A percentile compares a stretch with the other conserved stretches of the same genome.
phyloP scores from a whole-genome alignment of 1,284 basidiomycete species.

The Rhodotorula sp. region DNA sequence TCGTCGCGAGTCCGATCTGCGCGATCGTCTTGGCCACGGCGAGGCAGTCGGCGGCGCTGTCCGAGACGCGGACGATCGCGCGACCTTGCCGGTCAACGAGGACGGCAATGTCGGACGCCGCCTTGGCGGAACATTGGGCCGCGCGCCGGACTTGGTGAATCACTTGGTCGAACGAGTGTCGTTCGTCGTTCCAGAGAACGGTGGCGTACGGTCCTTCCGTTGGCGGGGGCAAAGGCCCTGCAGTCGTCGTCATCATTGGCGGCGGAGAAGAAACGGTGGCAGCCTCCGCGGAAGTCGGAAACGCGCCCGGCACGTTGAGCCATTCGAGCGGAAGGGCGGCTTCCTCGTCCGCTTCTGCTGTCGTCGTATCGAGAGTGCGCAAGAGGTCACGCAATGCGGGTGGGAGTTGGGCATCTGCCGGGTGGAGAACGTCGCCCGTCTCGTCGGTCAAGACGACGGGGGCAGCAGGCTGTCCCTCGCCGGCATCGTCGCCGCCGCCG shows the following conservation, averaged over 20 bases:
- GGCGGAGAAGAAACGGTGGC: slow-evolving; percentile 34
- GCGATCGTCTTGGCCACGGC: slow-evolving; percentile 76
- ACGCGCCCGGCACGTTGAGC: background rate
- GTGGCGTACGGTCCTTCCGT: slow-evolving; percentile 64
- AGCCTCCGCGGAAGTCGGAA: background rate
- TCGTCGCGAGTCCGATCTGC: slow-evolving; percentile 88
- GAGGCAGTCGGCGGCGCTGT: slow-evolving; percentile 66
- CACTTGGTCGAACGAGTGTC: slow-evolving; percentile 89
- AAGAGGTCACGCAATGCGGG: background rate
- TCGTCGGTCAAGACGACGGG: background rate
- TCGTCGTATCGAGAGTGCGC: background rate
- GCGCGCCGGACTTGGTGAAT: slow-evolving; percentile 73
- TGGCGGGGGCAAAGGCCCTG: background rate
- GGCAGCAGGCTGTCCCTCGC: background rate
- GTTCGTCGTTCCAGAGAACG: slow-evolving; percentile 95
- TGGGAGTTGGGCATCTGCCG: background rate
- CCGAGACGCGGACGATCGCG: slow-evolving; percentile 76
- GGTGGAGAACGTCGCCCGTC: background rate
- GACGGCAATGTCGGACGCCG: slow-evolving; percentile 65
- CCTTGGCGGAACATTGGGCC: slow-evolving; percentile 60
- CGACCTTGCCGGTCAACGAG: slow-evolving; percentile 73
- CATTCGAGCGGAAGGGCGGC: background rate
- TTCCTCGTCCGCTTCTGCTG: background rate
- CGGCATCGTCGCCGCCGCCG: no score
- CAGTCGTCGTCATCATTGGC: background rate